Percentiles rank a stretch among this genome's conserved stretches.
Conservation (phyloP, 176 grass and related monocot species). For the Alloteropsis semialata region DNA sequence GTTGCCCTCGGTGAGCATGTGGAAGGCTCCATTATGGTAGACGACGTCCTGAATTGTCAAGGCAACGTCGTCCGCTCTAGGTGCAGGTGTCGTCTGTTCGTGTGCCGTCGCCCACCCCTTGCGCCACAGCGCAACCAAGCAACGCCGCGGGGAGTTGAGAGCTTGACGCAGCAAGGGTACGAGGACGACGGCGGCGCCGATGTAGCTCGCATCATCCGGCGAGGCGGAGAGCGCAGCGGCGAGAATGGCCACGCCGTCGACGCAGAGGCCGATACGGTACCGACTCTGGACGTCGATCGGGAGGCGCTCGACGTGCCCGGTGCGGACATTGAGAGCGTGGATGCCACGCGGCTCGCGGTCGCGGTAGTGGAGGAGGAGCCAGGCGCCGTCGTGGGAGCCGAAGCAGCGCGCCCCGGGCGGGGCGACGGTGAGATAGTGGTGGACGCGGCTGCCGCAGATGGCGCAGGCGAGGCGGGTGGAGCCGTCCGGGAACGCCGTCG, state of each 20-base stretch:
- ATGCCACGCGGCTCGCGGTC: not conserved
- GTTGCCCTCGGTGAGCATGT: not conserved
- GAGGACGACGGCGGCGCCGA: not conserved
- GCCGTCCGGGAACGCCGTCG: not conserved
- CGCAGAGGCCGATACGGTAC: too few relatives aligned
- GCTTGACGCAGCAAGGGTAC: too few relatives aligned
- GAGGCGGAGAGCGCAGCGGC: not conserved
- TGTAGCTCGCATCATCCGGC: not conserved
- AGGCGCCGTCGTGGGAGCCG: not conserved
- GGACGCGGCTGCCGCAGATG: not conserved
- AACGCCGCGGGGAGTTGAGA: too few relatives aligned
- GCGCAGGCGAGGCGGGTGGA: not conserved
- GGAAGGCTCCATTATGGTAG: not conserved
- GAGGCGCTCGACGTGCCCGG: not conserved
- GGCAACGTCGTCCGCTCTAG: too few relatives aligned
- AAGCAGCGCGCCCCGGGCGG: not conserved
- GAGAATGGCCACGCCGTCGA: not conserved
- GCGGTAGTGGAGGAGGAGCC: not conserved
- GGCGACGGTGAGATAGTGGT: not conserved
- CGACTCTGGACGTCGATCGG: too few relatives aligned
- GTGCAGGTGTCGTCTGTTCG: too few relatives aligned
- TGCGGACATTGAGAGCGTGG: not conserved
- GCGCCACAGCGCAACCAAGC: not conserved
- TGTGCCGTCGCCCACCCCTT: not conserved
- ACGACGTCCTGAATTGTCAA: not conserved